Percentiles rank a stretch among this genome's conserved stretches.
Conservation (phyloP, 306 rosid species). For the Hippophae rhamnoides region DNA sequence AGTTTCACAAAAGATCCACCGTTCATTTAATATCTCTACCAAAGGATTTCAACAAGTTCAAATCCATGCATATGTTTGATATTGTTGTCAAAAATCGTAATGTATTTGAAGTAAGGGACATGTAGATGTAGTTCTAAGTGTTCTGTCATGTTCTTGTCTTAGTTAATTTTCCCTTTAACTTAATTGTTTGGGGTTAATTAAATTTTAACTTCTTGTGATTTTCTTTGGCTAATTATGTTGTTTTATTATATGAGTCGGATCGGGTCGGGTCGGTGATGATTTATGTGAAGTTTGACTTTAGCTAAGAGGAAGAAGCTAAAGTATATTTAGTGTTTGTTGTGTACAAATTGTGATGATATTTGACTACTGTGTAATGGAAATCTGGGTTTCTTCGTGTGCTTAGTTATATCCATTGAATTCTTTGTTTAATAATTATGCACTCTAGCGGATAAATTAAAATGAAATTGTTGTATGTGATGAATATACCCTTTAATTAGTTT, state of each 20-base stretch:
- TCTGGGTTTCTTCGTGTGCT: too few relatives aligned
- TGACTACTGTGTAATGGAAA: too few relatives aligned
- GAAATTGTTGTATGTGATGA: too few relatives aligned
- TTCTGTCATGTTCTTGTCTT: not conserved
- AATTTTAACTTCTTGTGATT: not conserved
- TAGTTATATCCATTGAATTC: too few relatives aligned
- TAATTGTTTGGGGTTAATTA: not conserved
- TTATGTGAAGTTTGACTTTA: not conserved
- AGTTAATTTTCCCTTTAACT: not conserved
- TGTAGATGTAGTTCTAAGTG: conserved; percentile 12
- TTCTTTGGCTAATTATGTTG: conserved; percentile 2
- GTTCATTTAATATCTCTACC: conserved; percentile 87
- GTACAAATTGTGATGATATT: too few relatives aligned
- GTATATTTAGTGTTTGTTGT: too few relatives aligned
- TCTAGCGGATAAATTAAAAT: too few relatives aligned
- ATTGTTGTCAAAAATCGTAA: conserved; percentile 84
- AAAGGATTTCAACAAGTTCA: conserved; percentile 59
- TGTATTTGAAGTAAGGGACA: conserved; percentile 68
- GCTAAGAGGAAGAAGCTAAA: too few relatives aligned
- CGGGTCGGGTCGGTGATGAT: not conserved
- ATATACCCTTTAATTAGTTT: too few relatives aligned
- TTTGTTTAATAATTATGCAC: too few relatives aligned
- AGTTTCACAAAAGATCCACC: conserved; percentile 76
- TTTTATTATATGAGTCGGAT: not conserved
- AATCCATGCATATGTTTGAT: conserved; percentile 92